Percentiles rank a stretch among this genome's conserved stretches.
Conservation (phyloP, 2,329 filamentous ascomycete genomes). For the Ophiostoma sp. region DNA sequence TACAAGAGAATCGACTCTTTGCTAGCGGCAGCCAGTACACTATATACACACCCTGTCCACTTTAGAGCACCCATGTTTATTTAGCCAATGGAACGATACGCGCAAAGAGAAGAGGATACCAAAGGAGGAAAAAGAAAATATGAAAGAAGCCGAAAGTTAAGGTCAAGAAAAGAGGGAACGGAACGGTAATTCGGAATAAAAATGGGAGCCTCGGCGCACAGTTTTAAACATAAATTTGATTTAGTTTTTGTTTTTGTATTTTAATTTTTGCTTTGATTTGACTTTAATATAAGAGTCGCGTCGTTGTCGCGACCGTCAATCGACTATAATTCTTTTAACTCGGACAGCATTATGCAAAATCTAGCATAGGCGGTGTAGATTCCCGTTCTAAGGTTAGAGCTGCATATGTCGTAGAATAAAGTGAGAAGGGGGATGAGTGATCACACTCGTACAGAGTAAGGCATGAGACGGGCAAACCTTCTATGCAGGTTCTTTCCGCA, state of each 20-base stretch:
- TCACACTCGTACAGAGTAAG: not conserved
- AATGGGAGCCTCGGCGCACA: not conserved
- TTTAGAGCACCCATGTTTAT: not conserved
- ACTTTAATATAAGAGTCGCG: not conserved
- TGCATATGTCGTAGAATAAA: slow-evolving; percentile 4
- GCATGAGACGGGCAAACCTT: slow-evolving; percentile 28
- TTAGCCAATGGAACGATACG: slow-evolving; percentile 18
- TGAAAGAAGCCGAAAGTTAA: not conserved
- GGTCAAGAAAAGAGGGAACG: not conserved
- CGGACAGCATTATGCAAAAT: not conserved
- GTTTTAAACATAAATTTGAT: too few species aligned
- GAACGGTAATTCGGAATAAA: not conserved
- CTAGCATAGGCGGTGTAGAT: not conserved
- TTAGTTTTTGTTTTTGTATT: not conserved
- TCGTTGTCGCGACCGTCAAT: too few species aligned
- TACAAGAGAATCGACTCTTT: slow-evolving; percentile 12
- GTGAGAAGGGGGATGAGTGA: not conserved
- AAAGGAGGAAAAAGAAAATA: not conserved
- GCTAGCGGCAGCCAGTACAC: not conserved
- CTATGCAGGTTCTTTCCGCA: slow-evolving; percentile 36
- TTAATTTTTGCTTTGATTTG: not conserved
- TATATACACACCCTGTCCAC: slow-evolving; percentile 16
- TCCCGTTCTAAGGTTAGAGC: not conserved
- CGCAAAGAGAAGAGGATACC: slow-evolving; percentile 13
- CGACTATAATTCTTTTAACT: not conserved